Evolutionary conservation across 495 filamentous ascomycete species (phyloP).

Genomic region (Tuber indicum): DNA sequence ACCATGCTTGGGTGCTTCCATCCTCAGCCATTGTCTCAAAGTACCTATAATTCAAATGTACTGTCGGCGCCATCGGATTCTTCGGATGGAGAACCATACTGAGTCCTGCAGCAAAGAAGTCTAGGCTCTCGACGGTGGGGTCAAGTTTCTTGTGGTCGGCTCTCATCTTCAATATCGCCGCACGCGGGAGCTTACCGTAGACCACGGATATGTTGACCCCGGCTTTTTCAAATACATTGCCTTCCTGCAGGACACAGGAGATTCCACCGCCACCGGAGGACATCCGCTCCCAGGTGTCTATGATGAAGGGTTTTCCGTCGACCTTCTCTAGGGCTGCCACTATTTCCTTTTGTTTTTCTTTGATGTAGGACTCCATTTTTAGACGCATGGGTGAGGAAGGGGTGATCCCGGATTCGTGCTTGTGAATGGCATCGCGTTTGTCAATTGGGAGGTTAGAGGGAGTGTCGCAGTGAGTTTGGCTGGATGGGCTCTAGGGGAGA

Average conservation of each 20-base stretch:
- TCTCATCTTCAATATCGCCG: constrained; percentile 88
- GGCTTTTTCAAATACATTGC: constrained; percentile 96
- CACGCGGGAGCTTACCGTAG: constrained; percentile 81
- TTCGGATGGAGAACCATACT: constrained; percentile 86
- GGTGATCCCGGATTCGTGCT: constrained; percentile 59
- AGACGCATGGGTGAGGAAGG: constrained; percentile 87
- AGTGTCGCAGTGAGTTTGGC: constrained; percentile 30
- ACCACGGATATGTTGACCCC: constrained; percentile 93
- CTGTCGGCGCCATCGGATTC: constrained; percentile 95
- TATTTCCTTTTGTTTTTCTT: constrained; percentile 81
- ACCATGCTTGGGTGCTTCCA: constrained; percentile 76
- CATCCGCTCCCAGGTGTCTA: constrained; percentile 81
- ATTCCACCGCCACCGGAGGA: constrained; percentile 76
- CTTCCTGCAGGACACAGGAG: constrained; percentile 89
- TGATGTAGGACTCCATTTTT: constrained; percentile 93
- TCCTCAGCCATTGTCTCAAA: constrained; percentile 84
- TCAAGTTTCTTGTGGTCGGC: constrained; percentile 89
- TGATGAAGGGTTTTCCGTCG: constrained; percentile 71
- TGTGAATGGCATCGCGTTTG: constrained; percentile 61
- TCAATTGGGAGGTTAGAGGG: constrained; percentile 57
- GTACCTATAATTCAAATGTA: constrained; percentile 98
- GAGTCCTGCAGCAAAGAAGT: constrained; percentile 91
- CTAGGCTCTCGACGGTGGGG: constrained; percentile 63
- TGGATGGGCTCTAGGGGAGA: constrained; percentile 10
- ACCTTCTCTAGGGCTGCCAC: constrained; percentile 70